These are phyloP conservation scores for Pestalotiopsis sp. DNA, from an alignment of 2,329 filamentous ascomycete species.

Conservation along the genomic window DNA sequence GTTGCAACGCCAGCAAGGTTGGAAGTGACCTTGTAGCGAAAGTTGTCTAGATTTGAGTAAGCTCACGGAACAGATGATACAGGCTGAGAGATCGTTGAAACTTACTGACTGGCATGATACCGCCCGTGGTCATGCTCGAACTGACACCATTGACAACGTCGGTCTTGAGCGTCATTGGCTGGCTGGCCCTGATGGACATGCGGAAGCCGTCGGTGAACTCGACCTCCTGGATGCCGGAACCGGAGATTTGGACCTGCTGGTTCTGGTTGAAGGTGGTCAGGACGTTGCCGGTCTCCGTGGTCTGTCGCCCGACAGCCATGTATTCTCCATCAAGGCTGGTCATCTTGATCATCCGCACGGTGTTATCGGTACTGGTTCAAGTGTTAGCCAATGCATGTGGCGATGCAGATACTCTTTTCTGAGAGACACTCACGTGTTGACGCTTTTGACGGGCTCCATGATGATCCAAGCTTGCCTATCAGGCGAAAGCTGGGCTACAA, in stretches of 20 bases:
- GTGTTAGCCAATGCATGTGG: neutral
- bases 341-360: constrained; percentile 22
- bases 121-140: constrained; percentile 20
- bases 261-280: constrained; percentile 20
- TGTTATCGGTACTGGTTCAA: constrained; percentile 17
- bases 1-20: constrained; percentile 19
- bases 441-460: constrained; percentile 19
- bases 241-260: constrained; percentile 17
- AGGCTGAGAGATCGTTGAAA: neutral
- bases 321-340: constrained; percentile 22
- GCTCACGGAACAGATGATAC: neutral
- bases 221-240: constrained; percentile 22
- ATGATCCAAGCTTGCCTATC: constrained; percentile 23
- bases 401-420: neutral
- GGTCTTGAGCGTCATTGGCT: constrained; percentile 21
- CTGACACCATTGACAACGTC: constrained; percentile 23
- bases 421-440: constrained; percentile 15
- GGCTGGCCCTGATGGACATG: constrained; percentile 22
- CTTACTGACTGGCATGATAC: constrained; percentile 20
- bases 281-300: constrained; percentile 18
- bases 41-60: constrained; percentile 17
- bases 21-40: constrained; percentile 22
- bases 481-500: constrained; percentile 19
- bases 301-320: constrained; percentile 21
- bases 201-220: constrained; percentile 22